Base-by-base conservation (phyloP, 2,329 filamentous ascomycete species). In the Claviceps capensis region DNA sequence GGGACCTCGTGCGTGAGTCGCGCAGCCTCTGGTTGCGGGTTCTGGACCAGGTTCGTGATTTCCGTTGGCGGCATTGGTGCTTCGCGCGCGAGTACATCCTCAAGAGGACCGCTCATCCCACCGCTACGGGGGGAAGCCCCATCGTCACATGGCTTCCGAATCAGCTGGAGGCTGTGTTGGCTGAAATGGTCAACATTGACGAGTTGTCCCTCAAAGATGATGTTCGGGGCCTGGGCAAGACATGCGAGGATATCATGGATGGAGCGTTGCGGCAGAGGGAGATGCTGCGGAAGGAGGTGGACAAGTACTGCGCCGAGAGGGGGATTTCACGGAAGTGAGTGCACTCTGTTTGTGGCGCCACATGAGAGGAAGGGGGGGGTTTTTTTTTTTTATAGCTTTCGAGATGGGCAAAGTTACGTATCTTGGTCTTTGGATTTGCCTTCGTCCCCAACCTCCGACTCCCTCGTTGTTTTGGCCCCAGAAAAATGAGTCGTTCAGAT, bases 91-190 rank as follows among this genome's bases (percentile, higher is more conserved):
- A 90, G 72, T 91, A 91, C 63, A 90, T 91, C 60, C 75, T 91
- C 56, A 88, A 88, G 73, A 79, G 81, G 62, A 89, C 83, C 0
- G 72, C 71, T 17, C 85, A 91, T 63, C 85, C 86, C 0, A 88
- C 83, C 2, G 86, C 86, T 0, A 91, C 86, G 0, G 86, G 86
- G 2, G 86, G 86, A 17, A 87, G 82, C 58, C 86, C 86, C 3
- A 90, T 91, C 55, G 85, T 90, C 16, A 90, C 85, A 2, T 91
- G 86, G 86, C 68, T 91, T 55, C 86, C 86, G 2, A 91, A 90
- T 66, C 86, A 91, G 71, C 74, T 91, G 47, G 75, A 80, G 56
- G 85, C 86, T 1, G 84, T 90, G 13, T 73, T 91, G 66, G 72
- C 75, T 13, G 76, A 87, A 62, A 90, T 90, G 83, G 68, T 72